phyloP scores from a whole-genome alignment of 2,329 filamentous ascomycete genomes.

The Aspergillus terreus region DNA sequence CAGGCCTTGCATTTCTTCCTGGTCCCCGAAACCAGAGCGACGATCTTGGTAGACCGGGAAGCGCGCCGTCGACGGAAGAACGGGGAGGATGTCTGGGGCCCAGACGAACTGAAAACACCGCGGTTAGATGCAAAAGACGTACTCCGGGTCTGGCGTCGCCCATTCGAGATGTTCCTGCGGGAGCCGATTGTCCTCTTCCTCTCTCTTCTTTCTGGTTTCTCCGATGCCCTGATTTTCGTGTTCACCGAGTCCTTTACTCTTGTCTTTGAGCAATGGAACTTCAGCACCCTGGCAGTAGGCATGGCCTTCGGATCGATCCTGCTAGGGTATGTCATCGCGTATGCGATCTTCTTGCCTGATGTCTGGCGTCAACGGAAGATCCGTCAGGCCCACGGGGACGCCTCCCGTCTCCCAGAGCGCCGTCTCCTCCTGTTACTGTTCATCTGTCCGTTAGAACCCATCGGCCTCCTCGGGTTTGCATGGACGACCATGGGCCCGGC shows the following conservation, averaged over 20 bases:
- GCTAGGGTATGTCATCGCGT: constrained; percentile 63
- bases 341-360: constrained; percentile 51
- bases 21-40: constrained; percentile 55
- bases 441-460: constrained; percentile 57
- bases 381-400: constrained; percentile 42
- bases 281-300: constrained; percentile 54
- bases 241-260: constrained; percentile 57
- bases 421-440: constrained; percentile 65
- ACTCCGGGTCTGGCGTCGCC: constrained; percentile 53
- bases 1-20: constrained; percentile 50
- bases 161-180: constrained; percentile 67
- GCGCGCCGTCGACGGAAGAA: constrained; percentile 52
- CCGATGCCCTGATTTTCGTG: constrained; percentile 66
- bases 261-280: constrained; percentile 58
- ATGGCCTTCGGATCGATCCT: constrained; percentile 64
- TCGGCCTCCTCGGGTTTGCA: constrained; percentile 67
- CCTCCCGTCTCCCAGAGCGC: constrained; percentile 57
- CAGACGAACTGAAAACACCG: constrained; percentile 44
- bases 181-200: constrained; percentile 69
- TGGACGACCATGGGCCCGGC: constrained; percentile 61
- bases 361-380: constrained; percentile 41
- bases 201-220: constrained; percentile 67
- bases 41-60: constrained; percentile 53
- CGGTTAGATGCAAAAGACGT: constrained; percentile 45
- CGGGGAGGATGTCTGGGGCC: constrained; percentile 63